These are phyloP conservation scores for Aschersonia sp. DNA, from an alignment of 2,329 filamentous ascomycete species.

Conservation along the genomic window DNA sequence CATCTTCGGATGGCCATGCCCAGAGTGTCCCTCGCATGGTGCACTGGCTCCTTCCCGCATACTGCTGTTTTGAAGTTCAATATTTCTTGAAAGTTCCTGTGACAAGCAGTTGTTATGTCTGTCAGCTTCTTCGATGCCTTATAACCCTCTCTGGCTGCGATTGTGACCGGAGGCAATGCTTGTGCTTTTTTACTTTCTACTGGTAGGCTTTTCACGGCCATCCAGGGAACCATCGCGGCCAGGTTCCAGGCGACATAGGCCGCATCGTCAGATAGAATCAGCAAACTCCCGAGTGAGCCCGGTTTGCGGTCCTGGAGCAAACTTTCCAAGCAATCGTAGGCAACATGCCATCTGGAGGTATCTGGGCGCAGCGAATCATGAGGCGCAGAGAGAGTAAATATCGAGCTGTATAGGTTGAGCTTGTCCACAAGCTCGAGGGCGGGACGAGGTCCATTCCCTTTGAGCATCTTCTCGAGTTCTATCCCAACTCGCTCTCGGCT, in stretches of 20 bases:
- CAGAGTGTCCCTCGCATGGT: constrained; percentile 43
- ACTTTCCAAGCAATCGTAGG: constrained; percentile 47
- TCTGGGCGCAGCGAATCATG: constrained; percentile 40
- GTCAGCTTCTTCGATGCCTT: constrained; percentile 64
- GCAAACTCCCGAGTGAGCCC: constrained; percentile 32
- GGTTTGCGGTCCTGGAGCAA: constrained; percentile 29
- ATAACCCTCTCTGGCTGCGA: constrained; percentile 60
- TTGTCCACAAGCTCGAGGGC: constrained; percentile 52
- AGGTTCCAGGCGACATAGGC: constrained; percentile 65
- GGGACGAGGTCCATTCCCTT: constrained; percentile 43
- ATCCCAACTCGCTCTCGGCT: constrained; percentile 78
- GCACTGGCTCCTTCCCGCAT: constrained; percentile 26
- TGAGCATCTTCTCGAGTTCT: constrained; percentile 85
- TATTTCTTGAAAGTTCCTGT: constrained; percentile 51
- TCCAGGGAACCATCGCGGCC: constrained; percentile 61
- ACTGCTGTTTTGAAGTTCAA: constrained; percentile 41
- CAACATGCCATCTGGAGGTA: constrained; percentile 42
- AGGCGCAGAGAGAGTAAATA: constrained; percentile 54
- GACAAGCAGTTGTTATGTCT: constrained; percentile 49
- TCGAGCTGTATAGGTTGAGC: constrained; percentile 53
- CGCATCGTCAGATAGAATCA: constrained; percentile 50
- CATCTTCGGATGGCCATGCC: constrained; percentile 63
- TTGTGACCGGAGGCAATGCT: constrained; percentile 30
- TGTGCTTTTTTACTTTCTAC: constrained; percentile 30
- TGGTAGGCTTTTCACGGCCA: constrained; percentile 29